A percentile compares a stretch with the other conserved stretches of the same genome.
Conservation (phyloP, 345 rosid species). For the Jatropha curcas region DNA sequence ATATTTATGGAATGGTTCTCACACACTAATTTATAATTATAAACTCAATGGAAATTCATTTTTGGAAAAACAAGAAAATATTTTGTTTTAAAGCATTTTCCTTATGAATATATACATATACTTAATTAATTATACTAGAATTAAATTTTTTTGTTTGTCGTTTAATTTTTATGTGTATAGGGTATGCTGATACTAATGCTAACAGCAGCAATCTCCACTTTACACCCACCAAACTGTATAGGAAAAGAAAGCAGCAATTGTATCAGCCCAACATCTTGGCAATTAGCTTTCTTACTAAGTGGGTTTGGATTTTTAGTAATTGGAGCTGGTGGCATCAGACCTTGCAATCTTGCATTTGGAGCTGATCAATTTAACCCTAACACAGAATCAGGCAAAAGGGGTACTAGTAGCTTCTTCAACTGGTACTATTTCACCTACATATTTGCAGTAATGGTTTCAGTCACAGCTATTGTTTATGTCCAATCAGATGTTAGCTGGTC, state of each 20-base stretch:
- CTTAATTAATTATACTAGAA: no score
- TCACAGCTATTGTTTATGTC: conserved; percentile 33
- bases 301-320: conserved; percentile 33
- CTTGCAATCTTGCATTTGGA: conserved; percentile 47
- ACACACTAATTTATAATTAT: no score
- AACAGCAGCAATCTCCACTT: conserved; percentile 33
- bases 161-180: conserved; percentile 19
- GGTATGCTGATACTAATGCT: conserved; percentile 35
- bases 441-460: conserved; percentile 29
- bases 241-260: conserved; percentile 13
- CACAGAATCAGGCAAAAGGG: conserved; percentile 34
- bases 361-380: conserved; percentile 46
- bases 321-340: conserved; percentile 50
- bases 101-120: no score
- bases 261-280: conserved; percentile 26
- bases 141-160: no score
- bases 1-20: no score
- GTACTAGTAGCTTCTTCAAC: conserved; percentile 41
- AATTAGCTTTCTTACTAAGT: conserved; percentile 23
- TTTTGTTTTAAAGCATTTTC: no score
- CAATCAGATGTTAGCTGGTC: conserved; percentile 42
- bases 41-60: no score
- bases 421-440: conserved; percentile 47
- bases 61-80: no score
- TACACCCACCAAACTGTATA: conserved; percentile 37